Percentiles rank a stretch among this genome's conserved stretches.
These are phyloP conservation scores for Monosporascus sp. DNA, from an alignment of 2,329 filamentous ascomycete genomes.

Conservation along the genomic window DNA sequence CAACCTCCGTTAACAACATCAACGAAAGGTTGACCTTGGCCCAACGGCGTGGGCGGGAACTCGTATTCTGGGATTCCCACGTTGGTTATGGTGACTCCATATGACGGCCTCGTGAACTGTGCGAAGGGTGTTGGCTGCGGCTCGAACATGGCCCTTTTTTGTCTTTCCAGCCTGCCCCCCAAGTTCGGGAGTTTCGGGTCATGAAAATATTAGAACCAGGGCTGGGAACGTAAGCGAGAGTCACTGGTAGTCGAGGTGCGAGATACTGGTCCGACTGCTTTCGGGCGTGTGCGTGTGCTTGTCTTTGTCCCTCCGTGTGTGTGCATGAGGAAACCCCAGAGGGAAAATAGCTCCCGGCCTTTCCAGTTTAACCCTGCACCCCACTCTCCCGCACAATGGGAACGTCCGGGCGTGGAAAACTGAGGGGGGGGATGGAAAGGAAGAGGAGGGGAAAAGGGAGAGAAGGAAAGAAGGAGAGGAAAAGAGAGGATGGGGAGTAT, in stretches of 20 bases:
- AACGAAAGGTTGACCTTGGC: constrained; percentile 10
- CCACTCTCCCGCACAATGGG: not conserved
- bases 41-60: constrained; percentile 23
- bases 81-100: constrained; percentile 32
- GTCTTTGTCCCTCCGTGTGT: not conserved
- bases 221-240: not conserved
- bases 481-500: constrained; percentile 10
- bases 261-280: not conserved
- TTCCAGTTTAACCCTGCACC: constrained; percentile 7
- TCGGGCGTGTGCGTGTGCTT: not conserved
- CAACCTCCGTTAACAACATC: constrained; percentile 10
- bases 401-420: not conserved
- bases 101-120: constrained; percentile 35
- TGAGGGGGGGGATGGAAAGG: constrained; percentile 1
- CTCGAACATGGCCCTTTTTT: constrained; percentile 45
- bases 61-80: constrained; percentile 22
- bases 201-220: constrained; percentile 11
- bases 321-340: not conserved
- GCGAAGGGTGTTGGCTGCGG: constrained; percentile 46
- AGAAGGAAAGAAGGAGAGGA: constrained; percentile 5
- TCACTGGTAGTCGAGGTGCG: not conserved
- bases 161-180: constrained; percentile 6
- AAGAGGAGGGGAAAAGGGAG: constrained; percentile 3
- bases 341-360: not conserved
- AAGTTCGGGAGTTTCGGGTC: constrained; percentile 14